Conservation (phyloP, 75 land plant genomes). For the Adiantum capillusveneris region DNA sequence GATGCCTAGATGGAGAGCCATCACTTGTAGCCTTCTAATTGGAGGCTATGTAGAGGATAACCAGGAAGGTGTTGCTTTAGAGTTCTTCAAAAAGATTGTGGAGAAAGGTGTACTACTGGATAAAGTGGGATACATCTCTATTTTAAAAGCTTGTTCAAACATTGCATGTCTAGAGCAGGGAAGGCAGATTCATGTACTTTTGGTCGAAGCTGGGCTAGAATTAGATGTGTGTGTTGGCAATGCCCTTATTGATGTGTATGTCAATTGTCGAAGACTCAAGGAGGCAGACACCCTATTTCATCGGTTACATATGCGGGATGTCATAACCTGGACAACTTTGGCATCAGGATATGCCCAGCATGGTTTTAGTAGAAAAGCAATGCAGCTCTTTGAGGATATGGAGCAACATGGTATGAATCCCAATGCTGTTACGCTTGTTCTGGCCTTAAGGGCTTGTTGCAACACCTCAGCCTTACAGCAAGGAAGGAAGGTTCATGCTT, state of each 20-base stretch:
- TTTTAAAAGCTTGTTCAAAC: constrained; percentile 9
- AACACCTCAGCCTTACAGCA: constrained; percentile 26
- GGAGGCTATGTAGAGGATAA: constrained; percentile 7
- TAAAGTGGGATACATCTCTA: constrained; percentile 5
- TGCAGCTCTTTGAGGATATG: constrained; percentile 38
- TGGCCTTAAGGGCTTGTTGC: constrained; percentile 43
- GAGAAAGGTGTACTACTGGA: constrained; percentile 3
- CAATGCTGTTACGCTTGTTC: constrained; percentile 23
- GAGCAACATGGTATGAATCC: constrained; percentile 14
- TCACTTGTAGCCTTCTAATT: constrained; percentile 22
- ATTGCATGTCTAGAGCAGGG: constrained; percentile 11
- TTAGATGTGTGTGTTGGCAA: constrained; percentile 19
- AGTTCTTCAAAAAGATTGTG: constrained; percentile 7
- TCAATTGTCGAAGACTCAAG: constrained; percentile 20
- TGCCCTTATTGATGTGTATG: constrained; percentile 40
- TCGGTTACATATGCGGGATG: constrained; percentile 16
- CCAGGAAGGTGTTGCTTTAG: constrained; percentile 8
- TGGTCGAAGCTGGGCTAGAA: constrained; percentile 11
- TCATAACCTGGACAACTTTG: constrained; percentile 45
- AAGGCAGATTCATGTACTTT: constrained; percentile 12
- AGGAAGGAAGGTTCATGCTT: constrained; percentile 34
- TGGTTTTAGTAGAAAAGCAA: constrained; percentile 28
- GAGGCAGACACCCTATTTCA: constrained; percentile 40
- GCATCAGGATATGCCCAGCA: constrained; percentile 22
- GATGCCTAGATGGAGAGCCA: constrained; percentile 19